Base-by-base conservation (phyloP, 2,329 filamentous ascomycete species). In the Cladosporium sp. region DNA sequence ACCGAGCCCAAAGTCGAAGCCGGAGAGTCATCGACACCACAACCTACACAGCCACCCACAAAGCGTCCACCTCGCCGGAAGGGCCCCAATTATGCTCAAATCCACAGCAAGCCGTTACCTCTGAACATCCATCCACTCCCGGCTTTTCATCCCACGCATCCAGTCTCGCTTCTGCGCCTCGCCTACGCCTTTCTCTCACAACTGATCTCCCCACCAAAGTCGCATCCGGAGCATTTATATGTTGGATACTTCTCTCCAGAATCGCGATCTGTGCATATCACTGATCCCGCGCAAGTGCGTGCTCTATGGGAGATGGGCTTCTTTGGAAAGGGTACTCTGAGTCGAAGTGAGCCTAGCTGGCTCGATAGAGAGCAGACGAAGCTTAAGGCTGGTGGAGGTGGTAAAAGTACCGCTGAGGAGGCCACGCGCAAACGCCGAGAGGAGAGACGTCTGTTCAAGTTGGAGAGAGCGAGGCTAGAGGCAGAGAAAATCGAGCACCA, bases 221-320 rank as follows among this genome's bases (percentile, higher is more conserved):
- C 85, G 16, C 89, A 93, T 74, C 85, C 88, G 5, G 82, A 85
- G 12, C 80, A 86, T 44, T 80, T 88, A 50, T 90, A 95, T 75
- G 81, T 85, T 58, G 94, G 90, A 60, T 86, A 90, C 70, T 97
- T 94, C 84, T 94, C 92, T n/a, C 79, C 86, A 1, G 86, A 89
- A 65, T 96, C 92, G 3, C 87, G 89, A 33, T 95, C 93, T 0
- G 86, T 99, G 18, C 92, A 97, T 75, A 84, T 99, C 65, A 92
- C 88, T 21, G 90, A 97, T 76, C 82, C 88, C 29, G 83, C 84
- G 64, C 89, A 92, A 3, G 89, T 96, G 68, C 85, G 90, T 64
- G 92, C 89, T 1, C 79, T 99, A 28, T 99, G 96, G 95, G 91
- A 97, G 78, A 92, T 96, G 80, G 95, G 95, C 5, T 99, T 99